Conservation (phyloP, 257 asterid genomes). For the Fraxinus quadrangulata region DNA sequence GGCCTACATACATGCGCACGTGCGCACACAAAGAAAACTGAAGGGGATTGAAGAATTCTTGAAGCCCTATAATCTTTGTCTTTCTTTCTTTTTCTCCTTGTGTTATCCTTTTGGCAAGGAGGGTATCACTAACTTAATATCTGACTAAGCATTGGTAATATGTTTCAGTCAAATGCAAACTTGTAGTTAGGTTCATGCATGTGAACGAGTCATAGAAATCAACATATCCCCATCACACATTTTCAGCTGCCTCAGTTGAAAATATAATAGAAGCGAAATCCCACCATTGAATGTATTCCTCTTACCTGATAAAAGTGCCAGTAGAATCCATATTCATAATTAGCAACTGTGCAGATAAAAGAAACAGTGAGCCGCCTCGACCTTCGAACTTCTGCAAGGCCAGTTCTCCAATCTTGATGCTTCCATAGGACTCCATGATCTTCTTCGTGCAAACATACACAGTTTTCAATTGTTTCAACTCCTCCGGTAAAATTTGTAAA, state of each 20-base stretch:
- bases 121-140: background rate
- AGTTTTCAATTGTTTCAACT: constrained; percentile 88
- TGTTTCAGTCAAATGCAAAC: constrained; percentile 15
- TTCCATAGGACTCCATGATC: constrained; percentile 97
- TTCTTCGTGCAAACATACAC: constrained; percentile 97
- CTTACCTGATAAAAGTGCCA: constrained; percentile 98
- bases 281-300: constrained; percentile 9
- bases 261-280: background rate
- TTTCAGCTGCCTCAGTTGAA: background rate
- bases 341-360: constrained; percentile 92
- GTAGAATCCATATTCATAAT: constrained; percentile 93
- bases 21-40: background rate
- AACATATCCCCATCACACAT: background rate
- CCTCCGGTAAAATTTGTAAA: constrained; percentile 95
- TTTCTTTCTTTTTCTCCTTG: background rate
- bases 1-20: background rate
- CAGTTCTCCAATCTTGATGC: constrained; percentile 99
- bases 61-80: background rate
- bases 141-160: background rate
- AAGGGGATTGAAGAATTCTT: background rate
- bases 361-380: constrained; percentile 98
- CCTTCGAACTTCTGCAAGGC: constrained; percentile 88
- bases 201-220: background rate
- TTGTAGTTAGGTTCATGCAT: background rate
- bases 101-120: background rate